Conservation (phyloP, 768 basidiomycete species). For the Mycena albidolilacea region DNA sequence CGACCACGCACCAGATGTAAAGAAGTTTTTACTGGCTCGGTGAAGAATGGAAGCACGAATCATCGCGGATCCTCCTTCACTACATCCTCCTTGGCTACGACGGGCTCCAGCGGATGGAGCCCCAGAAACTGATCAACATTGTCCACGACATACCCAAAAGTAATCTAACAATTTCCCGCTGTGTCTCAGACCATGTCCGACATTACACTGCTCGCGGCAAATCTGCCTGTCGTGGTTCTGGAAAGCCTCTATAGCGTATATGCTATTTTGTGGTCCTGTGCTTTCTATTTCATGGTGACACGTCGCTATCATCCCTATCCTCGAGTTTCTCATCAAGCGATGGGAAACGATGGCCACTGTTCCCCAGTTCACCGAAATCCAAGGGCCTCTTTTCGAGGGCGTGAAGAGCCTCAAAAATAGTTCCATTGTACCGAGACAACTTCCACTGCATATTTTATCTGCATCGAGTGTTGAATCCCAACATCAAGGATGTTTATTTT, state of each 20-base stretch:
- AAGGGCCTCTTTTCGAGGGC: background rate
- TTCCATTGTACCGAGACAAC: background rate
- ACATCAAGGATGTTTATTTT: conserved; percentile 5
- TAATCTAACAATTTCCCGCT: no score
- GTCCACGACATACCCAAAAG: background rate
- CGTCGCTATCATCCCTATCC: background rate
- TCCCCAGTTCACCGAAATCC: background rate
- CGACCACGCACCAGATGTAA: conserved; percentile 24
- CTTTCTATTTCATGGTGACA: no score
- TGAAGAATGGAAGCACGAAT: conserved; percentile 5
- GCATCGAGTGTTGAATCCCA: background rate
- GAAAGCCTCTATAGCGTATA: no score
- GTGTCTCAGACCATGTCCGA: no score
- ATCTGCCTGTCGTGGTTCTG: no score
- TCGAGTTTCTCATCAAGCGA: conserved; percentile 1
- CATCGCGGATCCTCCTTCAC: background rate
- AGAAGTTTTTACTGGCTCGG: conserved; percentile 9
- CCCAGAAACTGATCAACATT: background rate
- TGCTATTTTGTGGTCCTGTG: no score
- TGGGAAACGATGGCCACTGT: conserved; percentile 1
- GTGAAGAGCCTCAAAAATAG: background rate
- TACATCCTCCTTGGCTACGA: conserved; percentile 12
- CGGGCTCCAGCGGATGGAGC: background rate
- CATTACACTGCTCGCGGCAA: no score
- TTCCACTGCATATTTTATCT: background rate